Conservation (phyloP, 495 filamentous ascomycete genomes). For the Aspergillus mulundensis region DNA sequence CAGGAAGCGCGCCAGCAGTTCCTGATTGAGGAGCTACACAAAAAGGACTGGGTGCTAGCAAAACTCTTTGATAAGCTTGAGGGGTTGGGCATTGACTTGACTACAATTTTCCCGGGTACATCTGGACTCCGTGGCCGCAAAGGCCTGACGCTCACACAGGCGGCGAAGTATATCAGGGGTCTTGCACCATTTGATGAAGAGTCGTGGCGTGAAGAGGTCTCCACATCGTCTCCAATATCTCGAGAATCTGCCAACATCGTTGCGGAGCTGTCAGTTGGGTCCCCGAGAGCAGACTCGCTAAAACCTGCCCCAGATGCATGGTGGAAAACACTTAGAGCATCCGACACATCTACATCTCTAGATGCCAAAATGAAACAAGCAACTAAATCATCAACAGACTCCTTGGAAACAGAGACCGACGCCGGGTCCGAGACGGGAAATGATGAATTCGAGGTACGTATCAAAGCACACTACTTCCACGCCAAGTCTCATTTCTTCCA, state of each 20-base stretch:
- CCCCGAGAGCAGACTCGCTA: constrained; percentile 5
- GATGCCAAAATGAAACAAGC: constrained; percentile 1
- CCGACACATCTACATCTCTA: background rate
- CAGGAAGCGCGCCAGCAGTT: constrained; percentile 48
- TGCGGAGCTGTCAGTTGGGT: constrained; percentile 20
- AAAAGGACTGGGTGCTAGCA: constrained; percentile 76
- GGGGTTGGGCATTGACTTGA: constrained; percentile 60
- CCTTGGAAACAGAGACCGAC: constrained; percentile 17
- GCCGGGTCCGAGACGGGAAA: constrained; percentile 23
- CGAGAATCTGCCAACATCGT: constrained; percentile 26
- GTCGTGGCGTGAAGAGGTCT: constrained; percentile 32
- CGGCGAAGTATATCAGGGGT: constrained; percentile 43
- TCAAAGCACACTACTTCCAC: background rate
- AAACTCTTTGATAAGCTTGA: constrained; percentile 79
- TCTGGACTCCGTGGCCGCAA: constrained; percentile 42
- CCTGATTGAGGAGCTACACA: constrained; percentile 56
- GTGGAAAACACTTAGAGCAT: constrained; percentile 34
- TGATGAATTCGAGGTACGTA: constrained; percentile 39
- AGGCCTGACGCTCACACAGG: constrained; percentile 28
- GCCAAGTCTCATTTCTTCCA: constrained; percentile 10
- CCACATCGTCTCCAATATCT: constrained; percentile 13
- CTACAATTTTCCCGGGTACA: constrained; percentile 64
- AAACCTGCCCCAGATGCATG: constrained; percentile 27
- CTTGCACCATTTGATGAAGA: constrained; percentile 43
- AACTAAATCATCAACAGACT: background rate